A percentile compares a stretch with the other conserved stretches of the same genome.
phyloP scores from a whole-genome alignment of 2,329 filamentous ascomycete genomes.

The Botrytis cinerea region DNA sequence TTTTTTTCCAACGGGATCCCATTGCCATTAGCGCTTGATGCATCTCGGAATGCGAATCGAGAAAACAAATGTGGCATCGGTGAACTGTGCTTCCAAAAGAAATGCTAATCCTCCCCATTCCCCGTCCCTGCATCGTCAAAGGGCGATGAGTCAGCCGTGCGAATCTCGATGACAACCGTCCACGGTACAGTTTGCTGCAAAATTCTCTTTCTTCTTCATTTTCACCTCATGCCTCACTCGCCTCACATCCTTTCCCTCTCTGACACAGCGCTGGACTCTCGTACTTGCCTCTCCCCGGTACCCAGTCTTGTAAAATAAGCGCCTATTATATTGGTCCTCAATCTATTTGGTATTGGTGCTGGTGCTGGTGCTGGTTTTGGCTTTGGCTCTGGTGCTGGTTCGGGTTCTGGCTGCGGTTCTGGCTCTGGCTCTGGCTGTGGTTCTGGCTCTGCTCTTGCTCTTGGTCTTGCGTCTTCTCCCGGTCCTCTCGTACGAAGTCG shows the following conservation, averaged over 20 bases:
- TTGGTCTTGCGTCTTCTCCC: background rate
- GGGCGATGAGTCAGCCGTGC: background rate
- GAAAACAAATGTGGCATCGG: constrained; percentile 15
- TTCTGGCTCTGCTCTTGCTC: too few species aligned
- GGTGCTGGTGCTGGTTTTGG: too few species aligned
- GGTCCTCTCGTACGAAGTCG: background rate
- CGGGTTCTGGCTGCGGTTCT: too few species aligned
- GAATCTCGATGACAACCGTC: constrained; percentile 13
- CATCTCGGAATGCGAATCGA: background rate
- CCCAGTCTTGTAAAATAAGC: background rate
- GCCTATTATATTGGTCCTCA: background rate
- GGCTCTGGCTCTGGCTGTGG: too few species aligned
- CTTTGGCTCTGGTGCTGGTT: too few species aligned
- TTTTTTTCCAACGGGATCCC: background rate
- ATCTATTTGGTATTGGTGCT: background rate
- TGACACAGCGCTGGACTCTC: background rate
- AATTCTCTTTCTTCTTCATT: background rate
- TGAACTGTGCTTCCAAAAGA: background rate
- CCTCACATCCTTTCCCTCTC: background rate
- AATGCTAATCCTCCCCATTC: background rate
- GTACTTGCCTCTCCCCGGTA: background rate
- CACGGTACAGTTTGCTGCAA: background rate
- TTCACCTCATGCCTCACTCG: constrained; percentile 1
- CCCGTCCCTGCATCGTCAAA: background rate
- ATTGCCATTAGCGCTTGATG: background rate